These are phyloP conservation scores for Gossypium ekmanianum DNA, from an alignment of 345 rosid species.

Conservation along the genomic window DNA sequence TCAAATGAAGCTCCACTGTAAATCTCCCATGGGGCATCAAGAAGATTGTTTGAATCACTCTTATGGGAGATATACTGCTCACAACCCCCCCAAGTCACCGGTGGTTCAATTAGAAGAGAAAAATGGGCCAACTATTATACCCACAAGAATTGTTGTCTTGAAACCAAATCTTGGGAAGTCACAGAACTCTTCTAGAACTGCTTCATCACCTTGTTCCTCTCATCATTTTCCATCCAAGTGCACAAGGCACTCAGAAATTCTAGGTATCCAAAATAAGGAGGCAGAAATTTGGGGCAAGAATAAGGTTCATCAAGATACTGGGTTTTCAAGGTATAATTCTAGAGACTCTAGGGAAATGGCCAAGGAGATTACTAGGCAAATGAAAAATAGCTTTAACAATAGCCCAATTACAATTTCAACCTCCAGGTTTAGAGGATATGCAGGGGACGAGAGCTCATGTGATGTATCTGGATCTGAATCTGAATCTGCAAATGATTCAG, in stretches of 20 bases:
- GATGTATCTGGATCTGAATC: slow-evolving; percentile 66
- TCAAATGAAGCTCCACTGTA: slow-evolving; percentile 26
- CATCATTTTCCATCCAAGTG: slow-evolving; percentile 47
- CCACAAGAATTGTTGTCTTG: slow-evolving; percentile 86
- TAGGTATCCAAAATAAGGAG: slow-evolving; percentile 35
- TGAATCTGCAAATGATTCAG: slow-evolving; percentile 69
- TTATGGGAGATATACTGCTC: slow-evolving; percentile 29
- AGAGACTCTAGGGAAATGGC: slow-evolving; percentile 68
- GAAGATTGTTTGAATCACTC: slow-evolving; percentile 29
- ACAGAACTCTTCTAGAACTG: slow-evolving; percentile 36
- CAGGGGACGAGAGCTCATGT: slow-evolving; percentile 79
- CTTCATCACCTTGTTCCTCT: slow-evolving; percentile 50
- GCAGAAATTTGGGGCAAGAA: slow-evolving; percentile 36
- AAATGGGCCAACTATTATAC: slow-evolving; percentile 32
- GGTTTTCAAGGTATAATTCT: slow-evolving; percentile 45
- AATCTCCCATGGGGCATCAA: slow-evolving; percentile 30
- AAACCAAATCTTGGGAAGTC: slow-evolving; percentile 77
- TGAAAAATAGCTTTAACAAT: slow-evolving; percentile 41
- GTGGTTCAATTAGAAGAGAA: slow-evolving; percentile 41
- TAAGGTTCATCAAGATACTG: slow-evolving; percentile 38
- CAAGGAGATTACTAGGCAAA: slow-evolving; percentile 57
- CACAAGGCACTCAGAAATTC: slow-evolving; percentile 31
- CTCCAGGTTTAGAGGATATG: slow-evolving; percentile 61
- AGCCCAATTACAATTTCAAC: slow-evolving; percentile 41
- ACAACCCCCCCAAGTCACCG: slow-evolving; percentile 28